These are phyloP conservation scores for Didymella segeticola DNA, from an alignment of 2,329 filamentous ascomycete genomes.

Conservation along the genomic window DNA sequence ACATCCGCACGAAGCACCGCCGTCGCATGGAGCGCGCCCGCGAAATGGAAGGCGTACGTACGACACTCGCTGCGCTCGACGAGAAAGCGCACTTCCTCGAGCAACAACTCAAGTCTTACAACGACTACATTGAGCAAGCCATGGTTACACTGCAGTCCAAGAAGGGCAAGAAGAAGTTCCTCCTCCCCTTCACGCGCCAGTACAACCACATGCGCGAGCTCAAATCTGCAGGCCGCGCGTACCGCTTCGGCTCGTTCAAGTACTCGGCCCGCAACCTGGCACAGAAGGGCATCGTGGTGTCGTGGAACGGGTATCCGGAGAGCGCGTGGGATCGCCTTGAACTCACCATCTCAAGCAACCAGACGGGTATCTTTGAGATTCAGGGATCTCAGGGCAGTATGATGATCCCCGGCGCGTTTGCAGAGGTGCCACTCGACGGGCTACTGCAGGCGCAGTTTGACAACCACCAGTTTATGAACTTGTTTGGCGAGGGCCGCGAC, in stretches of 20 bases:
- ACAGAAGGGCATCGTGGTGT: constrained; percentile 92
- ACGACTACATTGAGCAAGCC: constrained; percentile 98
- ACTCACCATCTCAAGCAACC: constrained; percentile 90
- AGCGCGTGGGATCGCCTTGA: constrained; percentile 92
- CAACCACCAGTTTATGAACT: constrained; percentile 92
- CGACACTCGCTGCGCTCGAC: constrained; percentile 77
- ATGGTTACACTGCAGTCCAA: constrained; percentile 97
- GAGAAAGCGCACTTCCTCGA: constrained; percentile 92
- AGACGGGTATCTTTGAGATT: constrained; percentile 91
- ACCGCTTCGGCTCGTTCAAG: constrained; percentile 98
- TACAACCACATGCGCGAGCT: constrained; percentile 98
- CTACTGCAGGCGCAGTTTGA: constrained; percentile 96
- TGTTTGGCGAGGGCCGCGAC: constrained; percentile 64
- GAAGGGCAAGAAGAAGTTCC: constrained; percentile 92
- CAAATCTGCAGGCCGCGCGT: constrained; percentile 87
- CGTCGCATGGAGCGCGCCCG: constrained; percentile 89
- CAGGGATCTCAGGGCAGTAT: constrained; percentile 91
- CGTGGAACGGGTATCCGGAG: constrained; percentile 84
- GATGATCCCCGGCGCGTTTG: constrained; percentile 93
- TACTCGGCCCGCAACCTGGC: constrained; percentile 88
- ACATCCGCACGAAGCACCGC: constrained; percentile 96
- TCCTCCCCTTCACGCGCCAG: constrained; percentile 96
- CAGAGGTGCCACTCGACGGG: constrained; percentile 88
- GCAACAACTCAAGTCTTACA: constrained; percentile 94
- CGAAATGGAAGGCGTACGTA: constrained; percentile 82